These are phyloP conservation scores for Colletotrichum lentis DNA, from an alignment of 2,329 filamentous ascomycete species.

Conservation along the genomic window DNA sequence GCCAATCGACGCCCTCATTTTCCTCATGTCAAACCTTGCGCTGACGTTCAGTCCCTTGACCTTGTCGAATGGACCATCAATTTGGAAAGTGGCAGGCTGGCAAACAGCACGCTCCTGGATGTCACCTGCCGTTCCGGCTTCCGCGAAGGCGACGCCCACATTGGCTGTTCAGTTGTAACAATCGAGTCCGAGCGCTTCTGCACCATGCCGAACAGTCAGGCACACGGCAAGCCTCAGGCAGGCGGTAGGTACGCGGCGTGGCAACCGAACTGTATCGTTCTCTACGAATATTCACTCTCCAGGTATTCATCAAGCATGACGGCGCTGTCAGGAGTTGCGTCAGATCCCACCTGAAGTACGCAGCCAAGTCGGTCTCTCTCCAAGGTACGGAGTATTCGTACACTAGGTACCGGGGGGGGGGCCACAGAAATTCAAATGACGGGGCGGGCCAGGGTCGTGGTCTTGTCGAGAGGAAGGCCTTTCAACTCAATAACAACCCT, in stretches of 20 bases:
- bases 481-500: constrained; percentile 27
- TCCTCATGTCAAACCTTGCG: constrained; percentile 23
- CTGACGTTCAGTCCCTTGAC: constrained; percentile 31
- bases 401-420: no score
- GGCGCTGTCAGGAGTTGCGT: constrained; percentile 1
- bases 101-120: constrained; percentile 28
- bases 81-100: constrained; percentile 31
- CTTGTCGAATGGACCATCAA: constrained; percentile 34
- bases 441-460: constrained; percentile 17
- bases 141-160: constrained; percentile 28
- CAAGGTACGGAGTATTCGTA: no score
- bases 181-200: constrained; percentile 27
- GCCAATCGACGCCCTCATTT: constrained; percentile 19
- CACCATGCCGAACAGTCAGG: constrained; percentile 7
- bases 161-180: constrained; percentile 12
- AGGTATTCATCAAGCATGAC: neutral
- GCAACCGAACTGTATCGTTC: neutral
- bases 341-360: neutral
- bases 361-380: no score
- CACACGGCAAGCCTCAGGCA: neutral
- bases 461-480: constrained; percentile 17
- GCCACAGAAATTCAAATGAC: constrained; percentile 12
- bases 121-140: constrained; percentile 33
- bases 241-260: constrained; percentile 8
- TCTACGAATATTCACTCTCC: neutral